Conservation (phyloP, 352 stramenopile species). For the Proteromonas lacertae region DNA sequence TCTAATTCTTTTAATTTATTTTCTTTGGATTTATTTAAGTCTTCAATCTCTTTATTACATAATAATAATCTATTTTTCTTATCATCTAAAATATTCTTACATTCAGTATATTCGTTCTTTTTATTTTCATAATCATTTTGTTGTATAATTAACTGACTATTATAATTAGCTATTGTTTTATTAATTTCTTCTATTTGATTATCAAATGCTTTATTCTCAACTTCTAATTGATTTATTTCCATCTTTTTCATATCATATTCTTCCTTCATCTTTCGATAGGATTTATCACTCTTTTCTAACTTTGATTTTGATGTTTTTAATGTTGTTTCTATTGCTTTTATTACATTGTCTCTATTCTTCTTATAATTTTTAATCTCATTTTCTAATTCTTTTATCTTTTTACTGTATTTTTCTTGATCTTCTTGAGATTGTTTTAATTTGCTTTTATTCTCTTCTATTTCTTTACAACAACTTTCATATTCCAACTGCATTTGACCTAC, state of each 20-base stretch:
- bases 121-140: too few species aligned
- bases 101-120: too few species aligned
- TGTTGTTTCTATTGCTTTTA: too few species aligned
- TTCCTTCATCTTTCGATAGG: slow-evolving; percentile 25
- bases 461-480: slow-evolving; percentile 23
- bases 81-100: too few species aligned
- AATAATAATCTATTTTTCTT: too few species aligned
- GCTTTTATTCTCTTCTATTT: slow-evolving; percentile 7
- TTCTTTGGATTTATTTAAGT: too few species aligned
- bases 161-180: too few species aligned
- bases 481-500: slow-evolving; percentile 15
- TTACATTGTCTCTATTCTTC: neutral
- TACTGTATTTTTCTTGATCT: slow-evolving; percentile 1
- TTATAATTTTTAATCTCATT: slow-evolving; percentile 9
- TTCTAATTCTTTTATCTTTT: slow-evolving; percentile 15
- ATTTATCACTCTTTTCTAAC: too few species aligned
- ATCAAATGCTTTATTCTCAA: slow-evolving; percentile 20
- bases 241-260: slow-evolving; percentile 24
- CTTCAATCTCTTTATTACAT: too few species aligned
- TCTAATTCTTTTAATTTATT: neutral
- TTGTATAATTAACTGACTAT: too few species aligned
- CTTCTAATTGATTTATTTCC: slow-evolving; percentile 20
- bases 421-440: slow-evolving; percentile 16
- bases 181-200: too few species aligned
- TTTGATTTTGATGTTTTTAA: too few species aligned